Evolutionary conservation across 331 rosid species (phyloP), one percentile per base, ranked within the genome.

Genomic region (Acacia pycnantha): DNA sequence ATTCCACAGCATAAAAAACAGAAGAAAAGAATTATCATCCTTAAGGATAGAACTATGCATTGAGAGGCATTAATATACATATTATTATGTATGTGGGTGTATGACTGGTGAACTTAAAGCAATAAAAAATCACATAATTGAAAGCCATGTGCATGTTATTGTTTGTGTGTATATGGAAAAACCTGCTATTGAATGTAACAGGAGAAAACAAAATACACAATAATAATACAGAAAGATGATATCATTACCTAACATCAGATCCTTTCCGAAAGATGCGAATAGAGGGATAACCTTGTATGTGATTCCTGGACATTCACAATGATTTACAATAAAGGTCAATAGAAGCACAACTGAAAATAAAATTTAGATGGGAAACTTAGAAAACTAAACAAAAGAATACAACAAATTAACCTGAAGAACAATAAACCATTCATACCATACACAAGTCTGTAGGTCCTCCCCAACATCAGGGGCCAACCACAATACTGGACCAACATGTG

Each of bases 201-300:
- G 11, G 22, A 21, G 65, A 59, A 31, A 43, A 19, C 22, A 58
- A 48, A 61, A 70, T 19, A 48, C 13, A 13, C 3, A 24, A 70
- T 62, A 11, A 64, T 41, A 44, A 50, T 76, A 77, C 70, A 73
- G 24, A 35, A 2, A 44, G 56, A 77, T 26, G 78, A 68, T 41
- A 73, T 40, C 54, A 70, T 80, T 88, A 96, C 99, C 97, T 92
- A 82, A 96, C 44, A 85, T 96, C 98, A 88, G 85, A 92, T 89
- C 99, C 99, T 88, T 87, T 91, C 31, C 97, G 98, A 65, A 95
- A 95, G 81, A 95, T 93, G 80, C 99, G 98, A 85, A 95, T 87
- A 35, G 98, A 93, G 12, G 99, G 99, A 87, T 95, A 95, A 44
- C 97, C 99, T 87, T 95, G 99, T 78, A 95, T 90, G 87, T 95